Evolutionary conservation across 768 basidiomycete genomes (phyloP), one percentile per base, ranked within the genome.

Genomic region (Phanerodontia chrysosporium): DNA sequence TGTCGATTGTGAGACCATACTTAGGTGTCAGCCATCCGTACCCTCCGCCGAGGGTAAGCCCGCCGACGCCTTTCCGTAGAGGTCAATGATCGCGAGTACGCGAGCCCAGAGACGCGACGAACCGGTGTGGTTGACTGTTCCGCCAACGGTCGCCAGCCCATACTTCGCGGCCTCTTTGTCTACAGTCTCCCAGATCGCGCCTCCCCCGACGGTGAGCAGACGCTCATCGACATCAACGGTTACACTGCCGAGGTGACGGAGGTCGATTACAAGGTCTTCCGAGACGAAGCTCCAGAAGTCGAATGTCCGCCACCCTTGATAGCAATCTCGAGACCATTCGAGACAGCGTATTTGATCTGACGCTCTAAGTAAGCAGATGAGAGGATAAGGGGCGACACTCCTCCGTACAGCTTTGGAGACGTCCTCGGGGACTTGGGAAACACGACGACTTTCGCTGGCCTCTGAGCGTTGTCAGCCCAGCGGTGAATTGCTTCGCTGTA

Each of bases 181-280:
- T 0, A 67, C 68, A 29, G 65, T 62, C 6, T 58, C 66, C 70
- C 72, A 74, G 0, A 65, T 36, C 3, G 72, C 68, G 14, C 74
- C 73, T 3, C 73, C 73, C 10, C 69, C 69, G 2, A 74, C 69
- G 12, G 65, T 61, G 48, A 67, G 61, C 12, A 67, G 55, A 59
- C 66, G 52, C 44, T 66, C 63, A 28, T 68, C 73, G 1, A 59
- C 62, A 22, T 70, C 65, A 24, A 73, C 66, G 1, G 62, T 61
- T 21, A 73, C 68, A 12, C 42, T 52, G 48, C 69, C 68, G 24
- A 75, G 57, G 22, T 65, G 61, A 32, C 61, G 49, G 5, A 74
- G 65, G 59, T 75, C 73, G 52, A 74, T 72, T 57, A 73, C 72
- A 22, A 75, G 44, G 21, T 71, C 74, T 7, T 69, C 70, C 10